Conservation (phyloP, 2,329 filamentous ascomycete genomes). For the Aspergillus sp. region DNA sequence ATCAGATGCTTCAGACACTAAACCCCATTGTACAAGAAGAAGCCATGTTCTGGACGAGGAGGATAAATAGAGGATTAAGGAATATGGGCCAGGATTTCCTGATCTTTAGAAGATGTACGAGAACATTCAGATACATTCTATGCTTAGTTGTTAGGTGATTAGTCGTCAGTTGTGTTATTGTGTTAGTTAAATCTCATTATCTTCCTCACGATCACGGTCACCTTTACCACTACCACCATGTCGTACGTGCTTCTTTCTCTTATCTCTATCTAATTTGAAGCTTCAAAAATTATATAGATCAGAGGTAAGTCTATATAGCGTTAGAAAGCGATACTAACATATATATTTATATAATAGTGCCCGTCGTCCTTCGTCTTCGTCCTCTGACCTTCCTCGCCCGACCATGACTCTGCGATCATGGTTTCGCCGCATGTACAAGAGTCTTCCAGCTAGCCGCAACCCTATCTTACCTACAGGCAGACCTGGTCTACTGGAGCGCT, state of each 20-base stretch:
- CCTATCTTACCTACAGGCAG: neutral
- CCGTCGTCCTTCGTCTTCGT: neutral
- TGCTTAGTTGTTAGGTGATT: neutral
- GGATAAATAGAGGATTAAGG: neutral
- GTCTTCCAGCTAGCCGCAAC: neutral
- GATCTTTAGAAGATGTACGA: neutral
- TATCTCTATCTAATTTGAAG: neutral
- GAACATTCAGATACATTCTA: neutral
- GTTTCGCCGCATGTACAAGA: neutral
- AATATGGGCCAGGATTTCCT: neutral
- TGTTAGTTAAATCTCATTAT: neutral
- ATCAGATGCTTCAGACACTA: neutral
- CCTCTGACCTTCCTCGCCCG: neutral
- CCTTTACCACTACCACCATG: neutral
- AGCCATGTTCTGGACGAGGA: neutral
- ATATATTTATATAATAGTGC: neutral
- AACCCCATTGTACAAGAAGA: neutral
- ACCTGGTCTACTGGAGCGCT: neutral
- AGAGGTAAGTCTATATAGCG: neutral
- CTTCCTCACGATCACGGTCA: neutral
- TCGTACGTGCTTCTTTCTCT: neutral
- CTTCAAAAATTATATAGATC: neutral
- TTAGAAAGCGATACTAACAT: neutral
- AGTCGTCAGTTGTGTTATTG: neutral
- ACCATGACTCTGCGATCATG: neutral